Conservation (phyloP, 2,329 filamentous ascomycete genomes). For the Tolypocladium amazonense region DNA sequence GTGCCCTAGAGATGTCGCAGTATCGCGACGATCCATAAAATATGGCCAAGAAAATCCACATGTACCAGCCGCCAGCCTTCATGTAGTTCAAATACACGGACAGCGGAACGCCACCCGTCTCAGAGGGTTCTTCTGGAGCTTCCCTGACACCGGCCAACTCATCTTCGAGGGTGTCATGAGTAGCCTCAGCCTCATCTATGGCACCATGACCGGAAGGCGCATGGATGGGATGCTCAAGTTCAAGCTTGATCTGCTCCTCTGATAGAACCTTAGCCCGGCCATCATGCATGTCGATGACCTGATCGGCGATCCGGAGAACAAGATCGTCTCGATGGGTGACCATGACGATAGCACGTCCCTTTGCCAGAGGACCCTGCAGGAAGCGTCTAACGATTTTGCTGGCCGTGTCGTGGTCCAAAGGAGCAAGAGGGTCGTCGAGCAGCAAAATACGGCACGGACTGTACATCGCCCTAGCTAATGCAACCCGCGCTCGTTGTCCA, state of each 20-base stretch:
- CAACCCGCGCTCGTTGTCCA: constrained; percentile 52
- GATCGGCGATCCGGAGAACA: constrained; percentile 60
- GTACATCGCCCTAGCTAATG: constrained; percentile 52
- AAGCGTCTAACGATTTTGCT: constrained; percentile 50
- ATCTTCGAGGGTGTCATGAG: constrained; percentile 21
- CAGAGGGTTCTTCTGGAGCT: constrained; percentile 20
- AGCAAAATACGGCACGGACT: constrained; percentile 45
- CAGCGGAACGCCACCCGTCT: constrained; percentile 61
- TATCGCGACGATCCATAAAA: constrained; percentile 54
- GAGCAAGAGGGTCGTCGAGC: constrained; percentile 53
- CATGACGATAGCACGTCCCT: constrained; percentile 61
- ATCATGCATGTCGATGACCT: constrained; percentile 59
- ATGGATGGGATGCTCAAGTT: constrained; percentile 26
- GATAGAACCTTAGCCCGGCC: constrained; percentile 43
- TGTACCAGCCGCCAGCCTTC: constrained; percentile 63
- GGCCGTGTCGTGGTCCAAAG: constrained; percentile 52
- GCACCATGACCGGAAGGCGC: constrained; percentile 7
- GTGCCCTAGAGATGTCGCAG: constrained; percentile 55
- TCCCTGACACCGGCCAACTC: constrained; percentile 10
- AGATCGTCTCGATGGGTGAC: constrained; percentile 75
- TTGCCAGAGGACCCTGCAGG: constrained; percentile 48
- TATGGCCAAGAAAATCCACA: constrained; percentile 58
- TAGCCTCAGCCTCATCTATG: constrained; percentile 10
- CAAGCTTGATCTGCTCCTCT: constrained; percentile 30
- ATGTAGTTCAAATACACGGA: constrained; percentile 79